Evolutionary conservation across 495 filamentous ascomycete species (phyloP), one percentile per base, ranked within the genome.

Genomic region (Lasiosphaeriaceae sp.): DNA sequence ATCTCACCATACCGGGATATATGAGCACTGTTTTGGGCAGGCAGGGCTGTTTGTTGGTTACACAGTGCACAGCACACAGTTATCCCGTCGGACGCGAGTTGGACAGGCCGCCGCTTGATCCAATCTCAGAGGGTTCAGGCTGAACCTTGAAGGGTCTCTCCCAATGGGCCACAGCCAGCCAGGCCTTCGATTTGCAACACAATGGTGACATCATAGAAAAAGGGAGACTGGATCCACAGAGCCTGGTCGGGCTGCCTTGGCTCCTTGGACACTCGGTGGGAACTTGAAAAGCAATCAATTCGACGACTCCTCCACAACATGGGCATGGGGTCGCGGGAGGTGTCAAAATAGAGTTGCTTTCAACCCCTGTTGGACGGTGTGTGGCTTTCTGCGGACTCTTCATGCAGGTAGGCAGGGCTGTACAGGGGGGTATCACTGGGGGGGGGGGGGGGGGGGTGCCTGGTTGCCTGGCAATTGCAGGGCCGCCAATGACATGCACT

Each of bases 1-100:
- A 81, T 86, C 19, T 77, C 79, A 8, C 81, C 80, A 17, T 84
- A 83, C 58, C 64, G 72, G 3, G 69, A 72, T 19, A 56, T 70
- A 21, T 72, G 60, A 66, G 29, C 14, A 34, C 9, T 31, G 26
- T 31, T 31, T 9, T 31, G 3, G 4, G 26, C 3, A 9, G 26
- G 26, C 4, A 31, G 26, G 9, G 26, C n/a, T n/a, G n/a, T n/a
- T n/a, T n/a, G n/a, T n/a, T n/a, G n/a, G n/a, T n/a, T n/a, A n/a
- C n/a, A n/a, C n/a, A n/a, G n/a, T n/a, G n/a, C n/a, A n/a, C n/a
- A n/a, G n/a, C n/a, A n/a, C n/a, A n/a, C n/a, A n/a, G n/a, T n/a
- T n/a, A n/a, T n/a, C n/a, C n/a, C n/a, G n/a, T n/a, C n/a, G n/a
- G n/a, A n/a, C n/a, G n/a, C n/a, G n/a, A n/a, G n/a, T n/a, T n/a